Percentiles rank a stretch among this genome's conserved stretches.
phyloP scores from a whole-genome alignment of 1,139 yeast species.

The Geotrichum carabidarum region DNA sequence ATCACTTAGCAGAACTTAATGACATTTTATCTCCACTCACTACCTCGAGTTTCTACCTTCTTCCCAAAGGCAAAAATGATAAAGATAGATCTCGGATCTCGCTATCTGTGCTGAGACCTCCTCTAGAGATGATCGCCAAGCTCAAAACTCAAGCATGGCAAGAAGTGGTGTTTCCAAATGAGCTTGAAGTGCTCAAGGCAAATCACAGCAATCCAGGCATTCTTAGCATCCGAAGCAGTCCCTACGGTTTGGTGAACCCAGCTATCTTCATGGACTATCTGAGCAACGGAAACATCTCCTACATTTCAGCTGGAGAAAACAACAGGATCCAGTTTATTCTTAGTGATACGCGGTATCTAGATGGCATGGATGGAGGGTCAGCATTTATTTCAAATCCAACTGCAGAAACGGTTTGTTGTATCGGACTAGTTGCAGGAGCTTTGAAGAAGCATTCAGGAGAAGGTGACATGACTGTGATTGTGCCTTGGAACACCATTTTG shows the following conservation, averaged over 20 bases:
- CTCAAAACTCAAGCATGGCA: neutral
- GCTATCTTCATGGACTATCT: slow-evolving; percentile 49
- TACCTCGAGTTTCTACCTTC: slow-evolving; percentile 7
- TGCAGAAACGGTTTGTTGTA: slow-evolving; percentile 10
- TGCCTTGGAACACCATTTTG: slow-evolving; percentile 47
- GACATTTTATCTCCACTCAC: slow-evolving; percentile 11
- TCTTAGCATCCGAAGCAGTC: slow-evolving; percentile 35
- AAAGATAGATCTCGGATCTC: neutral
- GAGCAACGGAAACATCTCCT: slow-evolving; percentile 47
- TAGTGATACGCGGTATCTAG: slow-evolving; percentile 54
- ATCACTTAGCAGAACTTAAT: neutral
- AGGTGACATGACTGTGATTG: slow-evolving; percentile 51
- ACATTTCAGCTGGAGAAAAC: slow-evolving; percentile 25
- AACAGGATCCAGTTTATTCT: slow-evolving; percentile 37
- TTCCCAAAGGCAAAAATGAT: slow-evolving; percentile 1
- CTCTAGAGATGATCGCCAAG: neutral
- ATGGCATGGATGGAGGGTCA: slow-evolving; percentile 60
- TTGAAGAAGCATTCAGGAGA: slow-evolving; percentile 52
- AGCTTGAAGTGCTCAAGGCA: neutral
- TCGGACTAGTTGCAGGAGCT: slow-evolving; percentile 55
- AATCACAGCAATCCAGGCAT: neutral
- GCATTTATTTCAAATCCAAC: slow-evolving; percentile 34
- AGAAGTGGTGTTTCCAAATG: slow-evolving; percentile 4
- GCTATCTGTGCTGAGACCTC: slow-evolving; percentile 12
- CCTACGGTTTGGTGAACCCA: slow-evolving; percentile 57